Conservation (phyloP, 1,284 basidiomycete genomes). For the Gomphus bonarii region DNA sequence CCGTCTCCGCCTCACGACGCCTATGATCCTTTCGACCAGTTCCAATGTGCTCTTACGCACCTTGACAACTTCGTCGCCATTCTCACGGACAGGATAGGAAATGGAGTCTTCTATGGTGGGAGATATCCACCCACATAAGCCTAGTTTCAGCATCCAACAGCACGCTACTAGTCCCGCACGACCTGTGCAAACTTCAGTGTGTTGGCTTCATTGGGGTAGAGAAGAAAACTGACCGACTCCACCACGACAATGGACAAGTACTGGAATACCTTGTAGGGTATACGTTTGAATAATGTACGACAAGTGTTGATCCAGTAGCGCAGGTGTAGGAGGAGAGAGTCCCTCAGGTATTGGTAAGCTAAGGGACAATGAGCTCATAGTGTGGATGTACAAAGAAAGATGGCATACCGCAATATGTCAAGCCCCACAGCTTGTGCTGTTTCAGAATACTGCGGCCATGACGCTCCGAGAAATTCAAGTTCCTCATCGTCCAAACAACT, state of each 20-base stretch:
- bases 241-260: slow-evolving; percentile 89
- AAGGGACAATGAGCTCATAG: not conserved
- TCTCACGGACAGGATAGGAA: slow-evolving; percentile 10
- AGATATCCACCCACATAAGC: slow-evolving; percentile 65
- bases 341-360: slow-evolving; percentile 91
- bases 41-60: slow-evolving; percentile 41
- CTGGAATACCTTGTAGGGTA: slow-evolving; percentile 62
- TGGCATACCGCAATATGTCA: slow-evolving; percentile 54
- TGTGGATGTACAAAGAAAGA: slow-evolving; percentile 2
- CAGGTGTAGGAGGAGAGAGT: slow-evolving; percentile 62
- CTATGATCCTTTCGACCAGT: slow-evolving; percentile 66
- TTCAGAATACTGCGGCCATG: slow-evolving; percentile 69
- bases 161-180: slow-evolving; percentile 89
- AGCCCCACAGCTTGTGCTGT: slow-evolving; percentile 58
- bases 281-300: slow-evolving; percentile 61
- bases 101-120: slow-evolving; percentile 16
- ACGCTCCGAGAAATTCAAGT: slow-evolving; percentile 71
- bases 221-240: slow-evolving; percentile 58
- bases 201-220: not conserved
- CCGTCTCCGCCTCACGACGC: slow-evolving; percentile 62
- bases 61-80: slow-evolving; percentile 14
- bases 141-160: slow-evolving; percentile 89
- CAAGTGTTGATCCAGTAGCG: slow-evolving; percentile 62
- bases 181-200: not conserved
- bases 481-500: slow-evolving; percentile 87